Evolutionary conservation across 2,329 filamentous ascomycete genomes (phyloP).

Genomic region (Pyrenophora teres): DNA sequence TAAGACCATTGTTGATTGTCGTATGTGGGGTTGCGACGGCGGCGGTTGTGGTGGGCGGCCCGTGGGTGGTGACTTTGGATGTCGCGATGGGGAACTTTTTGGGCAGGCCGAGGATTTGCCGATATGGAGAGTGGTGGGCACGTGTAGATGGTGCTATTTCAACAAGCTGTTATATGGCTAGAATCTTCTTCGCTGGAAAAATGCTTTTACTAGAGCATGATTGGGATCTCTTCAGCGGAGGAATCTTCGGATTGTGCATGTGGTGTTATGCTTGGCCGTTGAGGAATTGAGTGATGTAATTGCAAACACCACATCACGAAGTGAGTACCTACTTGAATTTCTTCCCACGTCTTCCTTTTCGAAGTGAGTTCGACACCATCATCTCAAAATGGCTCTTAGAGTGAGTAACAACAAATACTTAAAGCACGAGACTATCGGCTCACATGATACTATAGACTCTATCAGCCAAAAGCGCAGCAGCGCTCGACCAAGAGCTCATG

Average conservation of each 20-base stretch:
- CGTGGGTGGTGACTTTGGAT: conserved; percentile 2
- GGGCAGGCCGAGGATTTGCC: conserved; percentile 17
- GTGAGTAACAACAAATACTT: neutral
- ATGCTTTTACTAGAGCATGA: too few species aligned
- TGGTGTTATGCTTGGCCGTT: neutral
- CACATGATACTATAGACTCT: conserved; percentile 67
- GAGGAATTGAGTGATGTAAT: conserved; percentile 40
- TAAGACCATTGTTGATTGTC: conserved; percentile 71
- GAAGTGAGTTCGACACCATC: neutral
- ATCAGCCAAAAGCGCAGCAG: conserved; percentile 82
- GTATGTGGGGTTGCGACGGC: conserved; percentile 1
- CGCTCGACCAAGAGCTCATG: conserved; percentile 94
- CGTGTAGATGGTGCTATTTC: conserved; percentile 4
- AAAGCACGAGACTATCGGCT: neutral
- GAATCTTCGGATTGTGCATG: too few species aligned
- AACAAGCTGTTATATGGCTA: too few species aligned
- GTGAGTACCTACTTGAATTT: neutral
- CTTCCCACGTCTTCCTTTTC: too few species aligned
- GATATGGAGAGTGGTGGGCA: conserved; percentile 3
- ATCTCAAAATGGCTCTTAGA: conserved; percentile 21
- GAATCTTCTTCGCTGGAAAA: too few species aligned
- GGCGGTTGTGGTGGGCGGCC: neutral
- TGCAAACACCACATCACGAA: conserved; percentile 3
- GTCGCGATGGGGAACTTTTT: conserved; percentile 16
- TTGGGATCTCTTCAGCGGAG: neutral